Evolutionary conservation across 2,329 filamentous ascomycete genomes (phyloP), one percentile per base, ranked within the genome.

Genomic region (Pseudogymnoascus sp.): DNA sequence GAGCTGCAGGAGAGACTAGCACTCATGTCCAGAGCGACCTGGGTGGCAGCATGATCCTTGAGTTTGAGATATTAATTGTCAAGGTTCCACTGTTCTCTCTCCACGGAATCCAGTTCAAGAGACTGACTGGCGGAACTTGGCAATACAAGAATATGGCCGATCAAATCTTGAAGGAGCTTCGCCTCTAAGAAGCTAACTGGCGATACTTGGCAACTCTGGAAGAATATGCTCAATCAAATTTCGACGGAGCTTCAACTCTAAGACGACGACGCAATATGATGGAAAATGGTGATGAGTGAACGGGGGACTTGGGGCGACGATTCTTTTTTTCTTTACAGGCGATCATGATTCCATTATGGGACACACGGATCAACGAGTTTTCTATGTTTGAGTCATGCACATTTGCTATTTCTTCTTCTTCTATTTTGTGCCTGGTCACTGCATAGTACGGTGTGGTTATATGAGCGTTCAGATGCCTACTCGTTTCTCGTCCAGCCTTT

Each of bases 131-230:
- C 37, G 93, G 95, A 64, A 97, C 94, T 63, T 97, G 93, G 92
- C 92, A 97, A 75, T 99, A 96, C 78, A 96, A 97, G 80, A 93
- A 91, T 72, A 95, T 97, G 92, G 94, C 94, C 37, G 92, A 96
- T 75, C 92, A 92, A 70, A 97, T 99, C 70, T 79, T 99, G 68
- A 86, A 89, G 72, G 92, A 94, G 74, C 78, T 99, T 68, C 86
- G 87, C 72, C 82, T 97, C 66, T 96, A 99, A 99, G 81, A 92
- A 94, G 73, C 87, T 97, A 68, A 85, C 90, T 63, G 93, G 93
- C 37, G 93, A 94, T 64, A 97, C 93, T 63, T 97, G 93, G 31
- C 31, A 7, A 33, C 10, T 11, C 92, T 97, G 75, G 97, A 96
- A 97, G 80, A 93, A 90, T 72, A 95, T 97, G 92, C 94, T 93